phyloP scores from a whole-genome alignment of 2,329 filamentous ascomycete species.

The Phymatotrichopsis omnivora region DNA sequence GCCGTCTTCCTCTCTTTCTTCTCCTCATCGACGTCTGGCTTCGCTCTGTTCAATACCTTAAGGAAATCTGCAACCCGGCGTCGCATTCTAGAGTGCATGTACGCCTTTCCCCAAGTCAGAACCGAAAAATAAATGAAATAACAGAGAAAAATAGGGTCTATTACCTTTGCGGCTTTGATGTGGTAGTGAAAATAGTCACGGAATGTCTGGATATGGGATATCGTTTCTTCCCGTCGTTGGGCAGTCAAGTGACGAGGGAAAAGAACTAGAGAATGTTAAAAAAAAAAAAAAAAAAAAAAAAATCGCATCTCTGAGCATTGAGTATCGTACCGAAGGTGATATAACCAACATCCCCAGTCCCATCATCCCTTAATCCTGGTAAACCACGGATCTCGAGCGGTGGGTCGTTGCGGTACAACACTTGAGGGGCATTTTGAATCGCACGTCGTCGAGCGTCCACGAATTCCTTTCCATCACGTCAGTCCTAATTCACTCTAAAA shows the following conservation, averaged over 20 bases:
- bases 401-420: conserved; percentile 89
- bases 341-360: conserved; percentile 83
- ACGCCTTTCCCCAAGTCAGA: no score
- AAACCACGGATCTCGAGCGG: conserved; percentile 83
- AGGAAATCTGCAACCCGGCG: conserved; percentile 96
- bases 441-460: conserved; percentile 90
- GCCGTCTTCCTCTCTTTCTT: conserved; percentile 95
- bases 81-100: conserved; percentile 97
- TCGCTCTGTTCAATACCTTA: conserved; percentile 90
- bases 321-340: conserved; percentile 77
- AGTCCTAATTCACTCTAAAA: not conserved
- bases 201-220: conserved; percentile 99
- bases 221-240: conserved; percentile 85
- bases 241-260: conserved; percentile 90
- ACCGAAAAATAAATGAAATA: no score
- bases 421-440: conserved; percentile 96
- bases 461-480: conserved; percentile 61
- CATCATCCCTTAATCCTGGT: conserved; percentile 61
- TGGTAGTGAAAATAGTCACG: conserved; percentile 99
- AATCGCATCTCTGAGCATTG: not conserved
- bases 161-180: conserved; percentile 92
- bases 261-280: conserved; percentile 51
- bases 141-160: not conserved
- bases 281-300: no score
- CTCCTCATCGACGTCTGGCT: conserved; percentile 80